Evolutionary conservation across 257 asterid genomes (phyloP).

Genomic region (Cruciata laevipes): DNA sequence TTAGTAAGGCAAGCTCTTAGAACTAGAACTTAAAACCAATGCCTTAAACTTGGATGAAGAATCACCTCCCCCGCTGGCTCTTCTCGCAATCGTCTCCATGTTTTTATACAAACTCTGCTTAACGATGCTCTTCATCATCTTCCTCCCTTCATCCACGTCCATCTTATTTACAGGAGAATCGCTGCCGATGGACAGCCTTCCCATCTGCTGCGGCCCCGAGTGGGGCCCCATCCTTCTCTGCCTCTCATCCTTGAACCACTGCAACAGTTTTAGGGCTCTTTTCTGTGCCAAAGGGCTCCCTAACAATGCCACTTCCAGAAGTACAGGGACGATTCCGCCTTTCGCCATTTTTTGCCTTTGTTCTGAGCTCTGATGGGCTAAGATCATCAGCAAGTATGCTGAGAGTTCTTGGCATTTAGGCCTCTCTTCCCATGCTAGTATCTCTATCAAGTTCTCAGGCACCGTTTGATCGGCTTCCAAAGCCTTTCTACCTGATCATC

Average conservation of each 20-base stretch:
- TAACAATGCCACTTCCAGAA: constrained; percentile 73
- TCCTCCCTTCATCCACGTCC: constrained; percentile 52
- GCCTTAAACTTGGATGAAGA: constrained; percentile 48
- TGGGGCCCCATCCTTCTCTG: constrained; percentile 64
- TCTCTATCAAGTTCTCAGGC: constrained; percentile 65
- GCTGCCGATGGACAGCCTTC: constrained; percentile 25
- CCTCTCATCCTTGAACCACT: constrained; percentile 85
- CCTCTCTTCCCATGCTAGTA: constrained; percentile 65
- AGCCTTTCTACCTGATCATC: constrained; percentile 33
- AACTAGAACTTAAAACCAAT: constrained; percentile 62
- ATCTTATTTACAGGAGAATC: constrained; percentile 31
- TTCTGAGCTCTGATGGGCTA: constrained; percentile 70
- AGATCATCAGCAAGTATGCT: constrained; percentile 67
- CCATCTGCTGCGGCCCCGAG: constrained; percentile 71
- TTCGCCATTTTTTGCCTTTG: constrained; percentile 74
- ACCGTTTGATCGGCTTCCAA: constrained; percentile 47
- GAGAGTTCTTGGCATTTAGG: constrained; percentile 71
- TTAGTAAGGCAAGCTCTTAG: constrained; percentile 78
- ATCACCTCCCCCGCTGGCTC: constrained; percentile 61
- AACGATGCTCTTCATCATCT: constrained; percentile 65
- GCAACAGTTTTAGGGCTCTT: constrained; percentile 70
- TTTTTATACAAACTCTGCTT: constrained; percentile 64
- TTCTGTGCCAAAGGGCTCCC: constrained; percentile 81
- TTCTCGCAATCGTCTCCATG: constrained; percentile 65
- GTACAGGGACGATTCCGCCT: constrained; percentile 77